phyloP scores from a whole-genome alignment of 2,329 filamentous ascomycete species.

The Lachnellula suecica region DNA sequence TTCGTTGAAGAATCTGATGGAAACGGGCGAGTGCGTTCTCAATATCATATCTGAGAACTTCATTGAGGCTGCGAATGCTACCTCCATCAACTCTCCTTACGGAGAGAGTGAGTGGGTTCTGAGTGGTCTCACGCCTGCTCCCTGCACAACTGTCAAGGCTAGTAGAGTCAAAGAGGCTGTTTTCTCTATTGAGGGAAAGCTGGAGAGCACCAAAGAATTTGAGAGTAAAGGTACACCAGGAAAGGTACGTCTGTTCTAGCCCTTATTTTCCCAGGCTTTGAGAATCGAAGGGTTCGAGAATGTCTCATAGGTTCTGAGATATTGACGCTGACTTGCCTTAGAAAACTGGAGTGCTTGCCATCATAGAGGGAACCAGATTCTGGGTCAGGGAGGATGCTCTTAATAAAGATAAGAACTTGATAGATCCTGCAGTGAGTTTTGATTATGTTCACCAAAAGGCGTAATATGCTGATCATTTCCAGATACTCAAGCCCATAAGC shows the following conservation, averaged over 20 bases:
- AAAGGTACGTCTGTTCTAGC: too few species aligned
- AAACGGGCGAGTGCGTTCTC: constrained; percentile 74
- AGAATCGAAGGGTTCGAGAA: too few species aligned
- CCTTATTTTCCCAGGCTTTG: too few species aligned
- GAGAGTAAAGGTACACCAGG: constrained; percentile 69
- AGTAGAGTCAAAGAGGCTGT: constrained; percentile 80
- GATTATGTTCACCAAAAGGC: background rate
- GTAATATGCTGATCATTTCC: constrained; percentile 11
- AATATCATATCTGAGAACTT: constrained; percentile 87
- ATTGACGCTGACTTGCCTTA: too few species aligned
- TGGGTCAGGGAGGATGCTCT: constrained; percentile 89
- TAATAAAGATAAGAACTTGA: constrained; percentile 70
- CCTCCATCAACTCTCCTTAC: constrained; percentile 74
- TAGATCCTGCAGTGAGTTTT: constrained; percentile 66
- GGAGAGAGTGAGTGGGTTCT: constrained; percentile 79
- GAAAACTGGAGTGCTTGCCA: constrained; percentile 71
- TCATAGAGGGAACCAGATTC: constrained; percentile 82
- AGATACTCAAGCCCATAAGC: constrained; percentile 72
- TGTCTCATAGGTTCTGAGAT: too few species aligned
- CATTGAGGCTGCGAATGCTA: constrained; percentile 84
- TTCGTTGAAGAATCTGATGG: constrained; percentile 70
- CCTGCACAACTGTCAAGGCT: constrained; percentile 64
- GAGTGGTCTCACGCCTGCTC: constrained; percentile 70
- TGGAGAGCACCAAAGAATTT: constrained; percentile 76
- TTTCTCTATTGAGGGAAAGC: constrained; percentile 77